Conservation (phyloP, 2,329 filamentous ascomycete species). For the Alternaria incomplexa region DNA sequence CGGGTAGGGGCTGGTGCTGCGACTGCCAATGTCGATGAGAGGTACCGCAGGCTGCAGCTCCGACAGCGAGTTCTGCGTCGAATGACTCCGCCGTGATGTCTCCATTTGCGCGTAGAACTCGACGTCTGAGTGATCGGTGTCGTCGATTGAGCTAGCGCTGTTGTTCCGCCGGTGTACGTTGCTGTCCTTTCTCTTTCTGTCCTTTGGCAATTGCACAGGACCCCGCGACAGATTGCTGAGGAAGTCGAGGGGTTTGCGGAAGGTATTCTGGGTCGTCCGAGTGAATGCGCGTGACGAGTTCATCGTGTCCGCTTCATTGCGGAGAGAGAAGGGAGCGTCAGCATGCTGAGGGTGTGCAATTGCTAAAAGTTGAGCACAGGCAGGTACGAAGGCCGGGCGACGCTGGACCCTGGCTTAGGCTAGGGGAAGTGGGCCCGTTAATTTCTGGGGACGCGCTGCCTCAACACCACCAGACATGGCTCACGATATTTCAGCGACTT, state of each 20-base stretch:
- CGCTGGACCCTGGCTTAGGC: slow-evolving; percentile 14
- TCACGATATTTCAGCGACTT: not conserved
- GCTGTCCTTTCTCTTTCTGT: slow-evolving; percentile 24
- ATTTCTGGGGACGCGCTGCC: slow-evolving; percentile 3
- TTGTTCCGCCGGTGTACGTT: slow-evolving; percentile 38
- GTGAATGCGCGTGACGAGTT: slow-evolving; percentile 44
- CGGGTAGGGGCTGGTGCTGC: slow-evolving; percentile 54
- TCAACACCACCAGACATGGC: slow-evolving; percentile 48
- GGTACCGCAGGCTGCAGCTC: slow-evolving; percentile 51
- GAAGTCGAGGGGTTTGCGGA: slow-evolving; percentile 45
- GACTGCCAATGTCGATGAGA: slow-evolving; percentile 52
- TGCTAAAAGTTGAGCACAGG: slow-evolving; percentile 24
- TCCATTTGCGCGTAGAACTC: slow-evolving; percentile 44
- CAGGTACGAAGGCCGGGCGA: slow-evolving; percentile 12
- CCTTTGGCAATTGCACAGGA: slow-evolving; percentile 19
- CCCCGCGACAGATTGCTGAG: slow-evolving; percentile 39
- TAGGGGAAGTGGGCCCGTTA: slow-evolving; percentile 8
- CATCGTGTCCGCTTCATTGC: slow-evolving; percentile 37
- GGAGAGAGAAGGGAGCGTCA: slow-evolving; percentile 25
- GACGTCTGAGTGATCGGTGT: slow-evolving; percentile 44
- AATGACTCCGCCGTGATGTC: slow-evolving; percentile 29
- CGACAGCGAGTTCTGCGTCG: slow-evolving; percentile 40
- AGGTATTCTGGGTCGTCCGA: slow-evolving; percentile 37
- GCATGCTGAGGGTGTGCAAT: slow-evolving; percentile 17
- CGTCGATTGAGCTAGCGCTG: slow-evolving; percentile 46